Base-by-base conservation (phyloP, 768 basidiomycete species). In the Goffeauzyma gilvescens region DNA sequence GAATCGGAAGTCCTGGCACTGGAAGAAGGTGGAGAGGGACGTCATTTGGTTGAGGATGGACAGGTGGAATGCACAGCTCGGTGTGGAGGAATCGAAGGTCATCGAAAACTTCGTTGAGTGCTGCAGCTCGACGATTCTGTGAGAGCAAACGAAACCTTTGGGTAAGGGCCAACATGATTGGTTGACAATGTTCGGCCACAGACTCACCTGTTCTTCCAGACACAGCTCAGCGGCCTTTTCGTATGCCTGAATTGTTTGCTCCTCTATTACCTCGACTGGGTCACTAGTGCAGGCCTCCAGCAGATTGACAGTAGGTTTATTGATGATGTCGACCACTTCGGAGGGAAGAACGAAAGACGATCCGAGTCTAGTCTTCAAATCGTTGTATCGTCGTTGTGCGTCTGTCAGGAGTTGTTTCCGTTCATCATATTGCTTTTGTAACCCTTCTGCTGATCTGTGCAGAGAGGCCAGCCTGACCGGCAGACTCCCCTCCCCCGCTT, bases 91-190 rank as follows among this genome's bases (percentile, higher is more conserved):
- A 49, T 4, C 35, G 30, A 7, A 49, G 46, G 8, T 55, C 50
- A 12, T 49, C 25, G 28, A 50, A 59, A 12, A 55, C 21, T 4
- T 39, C 36, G 26, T 57, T 52, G 3, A 61, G 34, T 10, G 36
- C 32, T 24, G 41, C 33, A 1, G 32, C 26, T 15, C 40, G 32
- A 20, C 32, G 14, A 3, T 27, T 31, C 45, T 46, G 13, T 39
- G n/a, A 23, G 30, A n/a, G 9, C 5, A 30, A 23, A 38, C 17
- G 22, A 13, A 20, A 18, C 9, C 9, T 21, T 18, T 4, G 18
- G 22, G 3, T 9, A 6, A 22, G 6, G 15, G 18, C 15, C n/a
- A 38, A 7, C 30, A 17, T 17, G 31, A 20, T 20, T 20, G 14
- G n/a, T 6, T n/a, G n/a, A n/a, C n/a, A n/a, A n/a, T n/a, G n/a